Conservation (phyloP, 768 basidiomycete species). For the Astraeus odoratus region DNA sequence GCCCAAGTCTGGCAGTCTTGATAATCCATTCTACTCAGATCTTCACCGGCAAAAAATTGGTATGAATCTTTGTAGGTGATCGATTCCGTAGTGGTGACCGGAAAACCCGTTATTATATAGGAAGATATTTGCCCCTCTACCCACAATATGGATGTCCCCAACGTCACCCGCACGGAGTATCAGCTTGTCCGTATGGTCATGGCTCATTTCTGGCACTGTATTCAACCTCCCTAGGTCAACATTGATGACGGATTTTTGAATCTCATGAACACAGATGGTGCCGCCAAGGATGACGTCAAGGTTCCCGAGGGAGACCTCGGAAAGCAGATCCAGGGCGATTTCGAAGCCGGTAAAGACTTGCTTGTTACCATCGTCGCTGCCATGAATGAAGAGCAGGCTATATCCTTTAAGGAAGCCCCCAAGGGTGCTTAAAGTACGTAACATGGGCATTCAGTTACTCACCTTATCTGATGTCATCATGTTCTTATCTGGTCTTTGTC, state of each 20-base stretch:
- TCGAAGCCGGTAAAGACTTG: slow-evolving; percentile 85
- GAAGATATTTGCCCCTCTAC: slow-evolving; percentile 95
- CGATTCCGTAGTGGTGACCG: background rate
- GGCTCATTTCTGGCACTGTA: slow-evolving; percentile 8
- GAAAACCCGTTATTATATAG: slow-evolving; percentile 32
- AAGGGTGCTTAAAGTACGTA: slow-evolving; percentile 35
- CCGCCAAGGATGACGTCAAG: slow-evolving; percentile 88
- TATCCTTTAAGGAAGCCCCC: slow-evolving; percentile 87
- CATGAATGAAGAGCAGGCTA: slow-evolving; percentile 91
- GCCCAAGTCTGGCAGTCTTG: background rate
- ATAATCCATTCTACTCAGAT: slow-evolving; percentile 48
- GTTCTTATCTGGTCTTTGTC: background rate
- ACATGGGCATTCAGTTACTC: too few species aligned
- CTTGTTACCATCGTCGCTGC: slow-evolving; percentile 80
- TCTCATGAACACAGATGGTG: slow-evolving; percentile 80
- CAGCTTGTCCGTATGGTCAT: slow-evolving; percentile 54
- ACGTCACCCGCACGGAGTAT: slow-evolving; percentile 87
- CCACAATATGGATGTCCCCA: slow-evolving; percentile 99
- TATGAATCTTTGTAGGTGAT: slow-evolving; percentile 32
- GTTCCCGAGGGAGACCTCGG: slow-evolving; percentile 86
- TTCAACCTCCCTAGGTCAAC: slow-evolving; percentile 48
- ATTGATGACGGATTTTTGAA: slow-evolving; percentile 94
- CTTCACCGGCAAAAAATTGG: slow-evolving; percentile 97
- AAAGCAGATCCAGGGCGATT: slow-evolving; percentile 54
- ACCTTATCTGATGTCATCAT: background rate